phyloP scores from a whole-genome alignment of 1,139 yeast species.

The Nakaseomyces kungkrabaensis region DNA sequence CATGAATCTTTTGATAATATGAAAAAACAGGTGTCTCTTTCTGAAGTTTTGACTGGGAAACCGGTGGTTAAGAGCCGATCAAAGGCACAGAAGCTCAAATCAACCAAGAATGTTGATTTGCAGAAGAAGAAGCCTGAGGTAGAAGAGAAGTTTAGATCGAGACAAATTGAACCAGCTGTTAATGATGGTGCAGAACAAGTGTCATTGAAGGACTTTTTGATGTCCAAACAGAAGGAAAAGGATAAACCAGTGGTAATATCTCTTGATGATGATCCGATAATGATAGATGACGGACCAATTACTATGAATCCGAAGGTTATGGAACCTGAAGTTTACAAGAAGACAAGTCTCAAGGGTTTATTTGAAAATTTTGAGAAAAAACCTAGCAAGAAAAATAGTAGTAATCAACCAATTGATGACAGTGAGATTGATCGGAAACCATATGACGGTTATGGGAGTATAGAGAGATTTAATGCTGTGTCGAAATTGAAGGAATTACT shows the following conservation, averaged over 20 bases:
- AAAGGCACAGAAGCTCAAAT: neutral
- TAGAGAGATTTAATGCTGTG: neutral
- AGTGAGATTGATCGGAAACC: neutral
- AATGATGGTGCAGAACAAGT: neutral
- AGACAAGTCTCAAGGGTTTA: neutral
- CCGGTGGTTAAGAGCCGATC: neutral
- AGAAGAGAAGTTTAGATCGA: neutral
- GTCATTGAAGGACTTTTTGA: neutral
- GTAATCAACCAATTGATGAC: neutral
- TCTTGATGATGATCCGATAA: neutral
- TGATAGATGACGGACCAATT: neutral
- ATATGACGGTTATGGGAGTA: neutral
- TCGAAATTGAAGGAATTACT: neutral
- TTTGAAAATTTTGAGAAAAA: neutral
- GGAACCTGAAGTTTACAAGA: neutral
- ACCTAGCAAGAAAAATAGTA: neutral
- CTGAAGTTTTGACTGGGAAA: constrained; percentile 4
- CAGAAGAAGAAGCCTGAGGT: neutral
- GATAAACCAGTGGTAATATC: neutral
- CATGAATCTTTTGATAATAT: neutral
- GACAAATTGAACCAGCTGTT: neutral
- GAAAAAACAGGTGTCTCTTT: constrained; percentile 4
- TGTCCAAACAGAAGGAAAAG: neutral
- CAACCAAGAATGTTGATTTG: neutral
- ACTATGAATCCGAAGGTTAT: neutral